These are phyloP conservation scores for Rhizopus delemar DNA, from an alignment of 371 early-diverging fungal genomes.

Conservation along the genomic window DNA sequence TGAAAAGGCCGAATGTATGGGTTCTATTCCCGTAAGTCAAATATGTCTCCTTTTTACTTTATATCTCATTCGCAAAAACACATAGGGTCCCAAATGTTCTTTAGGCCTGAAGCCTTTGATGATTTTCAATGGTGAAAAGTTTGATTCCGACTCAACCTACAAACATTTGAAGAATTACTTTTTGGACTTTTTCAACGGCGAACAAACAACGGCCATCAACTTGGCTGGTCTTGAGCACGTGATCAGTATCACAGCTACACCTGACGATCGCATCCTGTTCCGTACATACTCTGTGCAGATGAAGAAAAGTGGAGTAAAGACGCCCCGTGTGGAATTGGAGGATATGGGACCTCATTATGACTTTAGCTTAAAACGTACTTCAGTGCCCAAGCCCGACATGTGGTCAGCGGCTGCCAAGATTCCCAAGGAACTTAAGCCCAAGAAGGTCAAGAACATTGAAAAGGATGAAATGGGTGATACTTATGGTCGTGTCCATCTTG, in stretches of 20 bases:
- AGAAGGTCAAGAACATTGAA: slow-evolving; percentile 93
- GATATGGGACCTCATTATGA: slow-evolving; percentile 95
- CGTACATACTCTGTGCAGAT: slow-evolving; percentile 79
- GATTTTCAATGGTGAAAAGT: slow-evolving; percentile 89
- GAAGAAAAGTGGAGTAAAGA: slow-evolving; percentile 82
- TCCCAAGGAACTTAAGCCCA: slow-evolving; percentile 85
- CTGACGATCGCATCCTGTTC: slow-evolving; percentile 71
- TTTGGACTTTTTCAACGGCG: slow-evolving; percentile 92
- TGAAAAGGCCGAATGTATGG: slow-evolving; percentile 63
- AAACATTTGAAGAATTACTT: slow-evolving; percentile 80
- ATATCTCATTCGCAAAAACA: no score
- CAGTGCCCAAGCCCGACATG: slow-evolving; percentile 74
- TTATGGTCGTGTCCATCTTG: slow-evolving; percentile 90
- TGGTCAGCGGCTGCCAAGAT: slow-evolving; percentile 81
- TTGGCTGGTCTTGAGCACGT: slow-evolving; percentile 90
- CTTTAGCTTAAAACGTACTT: slow-evolving; percentile 74
- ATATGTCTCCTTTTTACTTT: no score
- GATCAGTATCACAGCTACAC: slow-evolving; percentile 81
- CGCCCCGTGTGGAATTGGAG: slow-evolving; percentile 88
- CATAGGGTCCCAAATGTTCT: slow-evolving; percentile 70
- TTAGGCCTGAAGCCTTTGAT: slow-evolving; percentile 89
- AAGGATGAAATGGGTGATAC: slow-evolving; percentile 89
- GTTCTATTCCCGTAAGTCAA: slow-evolving; percentile 67
- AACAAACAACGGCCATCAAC: slow-evolving; percentile 68
- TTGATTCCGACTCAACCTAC: slow-evolving; percentile 69